phyloP scores from a whole-genome alignment of 192 early-diverging fungal genomes.

The Backusella luteola region DNA sequence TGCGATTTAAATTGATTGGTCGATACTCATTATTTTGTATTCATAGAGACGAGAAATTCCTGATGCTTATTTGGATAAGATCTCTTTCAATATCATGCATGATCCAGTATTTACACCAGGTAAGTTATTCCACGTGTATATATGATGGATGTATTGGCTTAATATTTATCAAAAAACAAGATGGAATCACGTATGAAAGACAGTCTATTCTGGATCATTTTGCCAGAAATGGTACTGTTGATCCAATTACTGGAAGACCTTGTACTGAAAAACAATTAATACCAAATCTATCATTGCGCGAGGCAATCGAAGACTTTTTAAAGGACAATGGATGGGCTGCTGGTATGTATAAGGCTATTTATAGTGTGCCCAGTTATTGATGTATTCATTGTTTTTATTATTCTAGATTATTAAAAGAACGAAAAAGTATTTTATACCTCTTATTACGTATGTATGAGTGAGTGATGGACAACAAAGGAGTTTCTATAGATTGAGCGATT shows the following conservation, averaged over 20 bases:
- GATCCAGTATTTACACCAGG: constrained; percentile 50
- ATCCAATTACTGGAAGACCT: constrained; percentile 70
- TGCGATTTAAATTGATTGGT: neutral
- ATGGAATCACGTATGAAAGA: constrained; percentile 76
- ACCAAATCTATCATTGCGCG: constrained; percentile 76
- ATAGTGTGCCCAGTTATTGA: too few relatives aligned
- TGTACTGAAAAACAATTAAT: constrained; percentile 66
- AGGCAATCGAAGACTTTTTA: constrained; percentile 61
- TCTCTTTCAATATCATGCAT: constrained; percentile 82
- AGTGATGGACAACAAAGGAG: too few relatives aligned
- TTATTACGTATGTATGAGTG: too few relatives aligned
- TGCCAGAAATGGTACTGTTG: constrained; percentile 76
- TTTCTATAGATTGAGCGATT: too few relatives aligned
- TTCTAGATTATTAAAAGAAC: too few relatives aligned
- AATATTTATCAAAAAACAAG: constrained; percentile 35
- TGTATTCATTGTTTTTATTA: too few relatives aligned
- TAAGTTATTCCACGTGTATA: neutral
- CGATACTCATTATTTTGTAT: neutral
- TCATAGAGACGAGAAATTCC: constrained; percentile 34
- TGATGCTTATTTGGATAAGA: constrained; percentile 45
- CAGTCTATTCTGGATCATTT: constrained; percentile 73
- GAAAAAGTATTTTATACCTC: too few relatives aligned
- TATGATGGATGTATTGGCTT: neutral
- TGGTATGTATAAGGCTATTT: constrained; percentile 15
- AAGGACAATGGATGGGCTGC: constrained; percentile 62